Conservation (phyloP, 768 basidiomycete genomes). For the Tricholoma matsutake region DNA sequence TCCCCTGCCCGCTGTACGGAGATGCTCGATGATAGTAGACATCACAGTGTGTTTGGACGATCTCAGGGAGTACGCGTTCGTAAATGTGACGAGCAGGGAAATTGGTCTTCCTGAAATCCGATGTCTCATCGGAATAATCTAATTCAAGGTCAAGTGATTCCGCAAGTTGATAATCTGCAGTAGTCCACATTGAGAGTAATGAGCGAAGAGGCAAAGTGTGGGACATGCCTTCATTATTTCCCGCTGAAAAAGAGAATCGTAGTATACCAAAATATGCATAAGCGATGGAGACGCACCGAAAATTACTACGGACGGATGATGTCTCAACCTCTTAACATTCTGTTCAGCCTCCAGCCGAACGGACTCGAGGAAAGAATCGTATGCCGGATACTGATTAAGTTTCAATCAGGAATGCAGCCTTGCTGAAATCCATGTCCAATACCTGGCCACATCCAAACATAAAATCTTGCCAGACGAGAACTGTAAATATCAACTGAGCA, state of each 20-base stretch:
- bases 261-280: neutral
- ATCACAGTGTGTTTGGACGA: slow-evolving; percentile 62
- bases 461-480: slow-evolving; percentile 97
- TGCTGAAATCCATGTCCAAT: slow-evolving; percentile 8
- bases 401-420: neutral
- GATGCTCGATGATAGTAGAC: slow-evolving; percentile 83
- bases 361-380: slow-evolving; percentile 72
- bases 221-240: slow-evolving; percentile 70
- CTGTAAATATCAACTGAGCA: slow-evolving; percentile 27
- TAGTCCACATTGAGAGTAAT: slow-evolving; percentile 1
- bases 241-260: slow-evolving; percentile 44
- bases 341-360: slow-evolving; percentile 79
- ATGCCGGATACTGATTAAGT: slow-evolving; percentile 72
- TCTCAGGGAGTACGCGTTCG: slow-evolving; percentile 75
- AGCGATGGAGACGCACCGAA: slow-evolving; percentile 50
- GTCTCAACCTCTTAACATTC: slow-evolving; percentile 77
- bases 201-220: neutral
- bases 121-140: slow-evolving; percentile 81
- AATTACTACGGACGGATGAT: slow-evolving; percentile 89
- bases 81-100: slow-evolving; percentile 93
- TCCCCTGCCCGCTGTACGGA: slow-evolving; percentile 83
- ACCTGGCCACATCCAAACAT: slow-evolving; percentile 96
- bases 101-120: slow-evolving; percentile 80
- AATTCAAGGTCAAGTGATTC: slow-evolving; percentile 75
- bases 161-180: slow-evolving; percentile 79